A percentile compares a stretch with the other conserved stretches of the same genome.
Conservation (phyloP, 1,284 basidiomycete genomes). For the Termitomyces sp. region DNA sequence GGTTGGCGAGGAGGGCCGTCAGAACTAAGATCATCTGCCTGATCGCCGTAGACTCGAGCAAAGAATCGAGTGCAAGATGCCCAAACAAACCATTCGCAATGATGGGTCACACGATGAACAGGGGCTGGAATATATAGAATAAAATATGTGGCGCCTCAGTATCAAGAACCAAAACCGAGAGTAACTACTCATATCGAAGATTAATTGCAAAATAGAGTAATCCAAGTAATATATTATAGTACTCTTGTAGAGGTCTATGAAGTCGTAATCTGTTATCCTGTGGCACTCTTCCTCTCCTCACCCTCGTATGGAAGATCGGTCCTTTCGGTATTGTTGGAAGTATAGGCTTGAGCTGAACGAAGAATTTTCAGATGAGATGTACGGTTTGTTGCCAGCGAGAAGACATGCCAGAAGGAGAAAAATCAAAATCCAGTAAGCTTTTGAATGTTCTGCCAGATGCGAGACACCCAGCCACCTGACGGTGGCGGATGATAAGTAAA, state of each 20-base stretch:
- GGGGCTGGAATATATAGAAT: constrained; percentile 5
- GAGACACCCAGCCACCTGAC: constrained; percentile 61
- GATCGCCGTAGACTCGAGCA: constrained; percentile 19
- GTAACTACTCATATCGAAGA: neutral
- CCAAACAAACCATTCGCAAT: constrained; percentile 7
- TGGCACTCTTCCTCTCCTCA: constrained; percentile 35
- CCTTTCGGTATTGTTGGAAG: constrained; percentile 13
- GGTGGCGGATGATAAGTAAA: constrained; percentile 52
- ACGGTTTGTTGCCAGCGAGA: constrained; percentile 24
- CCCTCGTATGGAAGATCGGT: constrained; percentile 18
- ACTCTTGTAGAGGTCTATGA: neutral
- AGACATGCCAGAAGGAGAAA: constrained; percentile 37
- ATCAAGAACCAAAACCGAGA: constrained; percentile 4
- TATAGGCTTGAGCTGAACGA: constrained; percentile 17
- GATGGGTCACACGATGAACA: neutral
- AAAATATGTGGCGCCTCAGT: constrained; percentile 15
- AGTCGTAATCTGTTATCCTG: constrained; percentile 27
- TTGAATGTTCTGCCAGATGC: constrained; percentile 61
- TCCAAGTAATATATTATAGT: neutral
- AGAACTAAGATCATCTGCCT: constrained; percentile 18
- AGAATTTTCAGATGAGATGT: constrained; percentile 13
- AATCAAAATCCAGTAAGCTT: constrained; percentile 66
- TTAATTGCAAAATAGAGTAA: constrained; percentile 2
- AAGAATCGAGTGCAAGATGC: constrained; percentile 7
- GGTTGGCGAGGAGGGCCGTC: constrained; percentile 16